Evolutionary conservation across 148 eudicot species (phyloP).

Genomic region (Salicornia ramosissima): DNA sequence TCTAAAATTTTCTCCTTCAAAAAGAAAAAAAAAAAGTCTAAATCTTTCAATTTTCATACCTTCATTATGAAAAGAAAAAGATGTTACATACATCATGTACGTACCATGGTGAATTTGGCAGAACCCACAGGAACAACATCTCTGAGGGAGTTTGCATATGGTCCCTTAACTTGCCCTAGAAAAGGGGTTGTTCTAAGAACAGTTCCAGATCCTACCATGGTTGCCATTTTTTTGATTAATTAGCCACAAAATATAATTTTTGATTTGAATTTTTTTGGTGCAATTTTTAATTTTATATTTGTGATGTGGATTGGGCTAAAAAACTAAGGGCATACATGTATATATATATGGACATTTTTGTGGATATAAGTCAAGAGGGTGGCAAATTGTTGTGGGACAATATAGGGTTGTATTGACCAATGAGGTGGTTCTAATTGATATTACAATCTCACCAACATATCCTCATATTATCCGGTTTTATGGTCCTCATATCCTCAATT

Average conservation of each 20-base stretch:
- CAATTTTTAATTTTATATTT: neutral
- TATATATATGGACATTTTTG: conserved; percentile 23
- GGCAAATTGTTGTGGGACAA: conserved; percentile 34
- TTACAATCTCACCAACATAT: conserved; percentile 44
- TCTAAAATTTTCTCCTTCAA: too few species aligned
- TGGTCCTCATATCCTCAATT: conserved; percentile 1
- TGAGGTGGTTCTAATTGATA: conserved; percentile 51
- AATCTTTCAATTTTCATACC: too few species aligned
- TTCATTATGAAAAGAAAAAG: neutral
- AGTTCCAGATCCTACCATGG: conserved; percentile 54
- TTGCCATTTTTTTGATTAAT: conserved; percentile 43
- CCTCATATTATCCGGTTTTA: conserved; percentile 60
- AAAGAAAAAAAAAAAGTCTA: too few species aligned
- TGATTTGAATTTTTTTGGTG: neutral
- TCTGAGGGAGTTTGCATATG: conserved; percentile 53
- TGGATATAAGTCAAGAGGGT: conserved; percentile 33
- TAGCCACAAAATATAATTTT: neutral
- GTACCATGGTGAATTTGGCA: conserved; percentile 65
- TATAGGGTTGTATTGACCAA: conserved; percentile 38
- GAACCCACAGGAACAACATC: conserved; percentile 65
- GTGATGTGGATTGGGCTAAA: conserved; percentile 14
- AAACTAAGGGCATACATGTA: neutral
- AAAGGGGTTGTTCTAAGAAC: conserved; percentile 70
- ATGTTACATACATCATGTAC: neutral
- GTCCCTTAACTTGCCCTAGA: conserved; percentile 57